phyloP scores from a whole-genome alignment of 352 stramenopile species.

The Pelagophyceae sp. region DNA sequence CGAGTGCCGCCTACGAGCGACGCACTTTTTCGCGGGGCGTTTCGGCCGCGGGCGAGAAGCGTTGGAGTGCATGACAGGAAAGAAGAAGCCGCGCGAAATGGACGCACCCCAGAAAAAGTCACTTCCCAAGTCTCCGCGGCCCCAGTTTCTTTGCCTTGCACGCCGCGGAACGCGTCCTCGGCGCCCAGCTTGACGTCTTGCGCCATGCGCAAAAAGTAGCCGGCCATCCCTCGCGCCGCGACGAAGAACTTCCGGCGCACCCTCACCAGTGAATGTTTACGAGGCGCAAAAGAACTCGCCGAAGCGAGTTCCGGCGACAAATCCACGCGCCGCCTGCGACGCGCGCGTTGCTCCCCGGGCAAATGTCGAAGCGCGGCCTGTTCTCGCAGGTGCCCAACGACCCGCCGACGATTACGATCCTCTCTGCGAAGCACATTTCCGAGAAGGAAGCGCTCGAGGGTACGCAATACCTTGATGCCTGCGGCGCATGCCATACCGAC shows the following conservation, averaged over 20 bases:
- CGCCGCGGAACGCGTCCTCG: slow-evolving; percentile 3
- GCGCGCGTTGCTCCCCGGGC: too few relatives aligned
- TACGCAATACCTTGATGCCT: background rate
- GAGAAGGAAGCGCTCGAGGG: background rate
- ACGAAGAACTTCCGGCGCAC: too few relatives aligned
- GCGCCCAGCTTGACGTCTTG: background rate
- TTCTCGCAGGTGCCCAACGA: background rate
- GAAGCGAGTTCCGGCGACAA: too few relatives aligned
- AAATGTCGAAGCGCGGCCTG: background rate
- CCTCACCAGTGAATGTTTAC: too few relatives aligned
- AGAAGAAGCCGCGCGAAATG: background rate
- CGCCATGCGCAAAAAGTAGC: background rate
- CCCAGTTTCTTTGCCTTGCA: slow-evolving; percentile 17
- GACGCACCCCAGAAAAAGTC: background rate
- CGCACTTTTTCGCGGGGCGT: too few relatives aligned
- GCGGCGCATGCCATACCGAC: too few relatives aligned
- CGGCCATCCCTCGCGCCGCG: too few relatives aligned
- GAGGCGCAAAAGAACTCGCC: too few relatives aligned
- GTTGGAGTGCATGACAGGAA: too few relatives aligned
- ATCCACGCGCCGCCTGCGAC: too few relatives aligned
- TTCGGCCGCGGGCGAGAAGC: too few relatives aligned
- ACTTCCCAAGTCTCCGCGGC: too few relatives aligned
- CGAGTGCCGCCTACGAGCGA: background rate
- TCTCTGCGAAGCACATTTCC: background rate
- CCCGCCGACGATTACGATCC: background rate